These are phyloP conservation scores for Wickerhamiella pararugosa DNA, from an alignment of 1,139 yeast species.

Conservation along the genomic window DNA sequence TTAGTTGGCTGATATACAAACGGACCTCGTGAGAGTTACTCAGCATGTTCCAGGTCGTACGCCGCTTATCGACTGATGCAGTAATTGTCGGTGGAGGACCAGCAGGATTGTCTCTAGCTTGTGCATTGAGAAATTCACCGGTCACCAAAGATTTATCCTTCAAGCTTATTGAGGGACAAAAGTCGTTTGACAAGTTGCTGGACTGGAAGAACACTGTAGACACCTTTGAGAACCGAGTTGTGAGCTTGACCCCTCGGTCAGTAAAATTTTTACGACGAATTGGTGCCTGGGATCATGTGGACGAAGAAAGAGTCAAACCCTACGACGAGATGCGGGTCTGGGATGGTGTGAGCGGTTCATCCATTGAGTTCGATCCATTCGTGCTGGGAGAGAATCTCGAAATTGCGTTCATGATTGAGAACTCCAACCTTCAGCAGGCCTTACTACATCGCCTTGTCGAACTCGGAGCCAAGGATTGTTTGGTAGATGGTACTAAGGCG, in stretches of 20 bases:
- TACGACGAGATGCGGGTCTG: conserved; percentile 76
- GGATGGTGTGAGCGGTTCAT: conserved; percentile 62
- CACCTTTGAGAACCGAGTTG: conserved; percentile 61
- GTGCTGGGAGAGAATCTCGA: conserved; percentile 19
- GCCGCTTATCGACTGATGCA: conserved; percentile 36
- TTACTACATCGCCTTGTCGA: conserved; percentile 44
- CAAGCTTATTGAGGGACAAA: conserved; percentile 54
- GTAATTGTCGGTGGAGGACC: conserved; percentile 96
- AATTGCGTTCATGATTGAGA: conserved; percentile 82
- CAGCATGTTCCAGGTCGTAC: background rate
- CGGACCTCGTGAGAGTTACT: background rate
- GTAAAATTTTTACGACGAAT: conserved; percentile 48
- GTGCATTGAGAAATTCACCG: conserved; percentile 58
- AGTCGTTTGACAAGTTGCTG: conserved; percentile 39
- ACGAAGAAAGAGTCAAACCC: conserved; percentile 53
- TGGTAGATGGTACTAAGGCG: conserved; percentile 27
- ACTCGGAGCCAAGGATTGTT: conserved; percentile 32
- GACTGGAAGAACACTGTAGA: conserved; percentile 41
- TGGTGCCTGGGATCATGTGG: conserved; percentile 64
- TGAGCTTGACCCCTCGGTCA: conserved; percentile 73
- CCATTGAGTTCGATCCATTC: conserved; percentile 55
- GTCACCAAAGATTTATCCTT: conserved; percentile 45
- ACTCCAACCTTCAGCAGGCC: conserved; percentile 65
- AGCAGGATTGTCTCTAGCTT: conserved; percentile 78
- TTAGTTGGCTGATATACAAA: background rate